phyloP scores from a whole-genome alignment of 208 protist genomes.

The Trypanosoma caninum region DNA sequence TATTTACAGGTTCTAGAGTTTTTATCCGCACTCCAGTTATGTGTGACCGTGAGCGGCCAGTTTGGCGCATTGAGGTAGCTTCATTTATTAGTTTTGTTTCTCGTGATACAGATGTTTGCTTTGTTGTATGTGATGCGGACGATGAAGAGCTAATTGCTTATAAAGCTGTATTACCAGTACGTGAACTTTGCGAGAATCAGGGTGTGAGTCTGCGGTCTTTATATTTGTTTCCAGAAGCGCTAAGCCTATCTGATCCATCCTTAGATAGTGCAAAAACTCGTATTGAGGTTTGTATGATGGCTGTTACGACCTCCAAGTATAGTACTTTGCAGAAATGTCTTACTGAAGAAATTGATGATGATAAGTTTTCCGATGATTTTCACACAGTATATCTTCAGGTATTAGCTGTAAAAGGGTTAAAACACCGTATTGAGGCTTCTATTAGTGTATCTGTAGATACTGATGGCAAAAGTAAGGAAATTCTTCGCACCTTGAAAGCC shows the following conservation, averaged over 20 bases:
- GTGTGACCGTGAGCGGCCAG: slow-evolving; percentile 32
- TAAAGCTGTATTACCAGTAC: slow-evolving; percentile 36
- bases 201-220: slow-evolving; percentile 59
- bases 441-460: slow-evolving; percentile 46
- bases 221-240: slow-evolving; percentile 25
- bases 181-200: slow-evolving; percentile 50
- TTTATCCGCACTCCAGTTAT: slow-evolving; percentile 63
- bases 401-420: slow-evolving; percentile 59
- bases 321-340: slow-evolving; percentile 51
- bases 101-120: slow-evolving; percentile 49
- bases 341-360: slow-evolving; percentile 11
- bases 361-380: slow-evolving; percentile 24
- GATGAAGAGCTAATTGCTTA: slow-evolving; percentile 49
- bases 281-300: slow-evolving; percentile 63
- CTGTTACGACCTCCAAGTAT: slow-evolving; percentile 64
- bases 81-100: slow-evolving; percentile 82
- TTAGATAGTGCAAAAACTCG: slow-evolving; percentile 22
- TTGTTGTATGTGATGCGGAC: slow-evolving; percentile 59
- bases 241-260: neutral
- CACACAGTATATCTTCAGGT: slow-evolving; percentile 61
- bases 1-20: slow-evolving; percentile 50
- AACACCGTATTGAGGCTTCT: slow-evolving; percentile 77
- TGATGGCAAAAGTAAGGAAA: slow-evolving; percentile 30
- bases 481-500: slow-evolving; percentile 58
- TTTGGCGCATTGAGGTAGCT: slow-evolving; percentile 63